These are phyloP conservation scores for Thelonectria blattea DNA, from an alignment of 2,329 filamentous ascomycete genomes.

Conservation along the genomic window DNA sequence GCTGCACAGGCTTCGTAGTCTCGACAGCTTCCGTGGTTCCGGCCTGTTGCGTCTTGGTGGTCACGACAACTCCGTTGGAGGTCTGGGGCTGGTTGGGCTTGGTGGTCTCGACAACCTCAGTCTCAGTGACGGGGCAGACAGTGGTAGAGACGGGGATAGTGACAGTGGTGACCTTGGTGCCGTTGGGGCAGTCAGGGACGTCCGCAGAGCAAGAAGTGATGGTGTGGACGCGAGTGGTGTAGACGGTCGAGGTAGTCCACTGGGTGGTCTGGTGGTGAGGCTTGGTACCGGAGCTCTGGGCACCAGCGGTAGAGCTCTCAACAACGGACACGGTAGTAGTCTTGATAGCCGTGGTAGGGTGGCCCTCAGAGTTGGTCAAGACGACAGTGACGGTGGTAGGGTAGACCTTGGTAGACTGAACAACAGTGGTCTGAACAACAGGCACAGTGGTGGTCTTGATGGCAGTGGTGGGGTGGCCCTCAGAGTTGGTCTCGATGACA, in stretches of 20 bases:
- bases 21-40: slow-evolving; percentile 12
- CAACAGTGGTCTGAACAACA: too few species aligned
- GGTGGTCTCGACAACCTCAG: not conserved
- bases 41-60: not conserved
- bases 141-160: slow-evolving; percentile 34
- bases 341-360: not conserved
- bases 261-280: slow-evolving; percentile 16
- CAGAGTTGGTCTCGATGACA: not conserved
- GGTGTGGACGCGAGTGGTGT: slow-evolving; percentile 31
- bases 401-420: not conserved
- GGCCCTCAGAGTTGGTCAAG: not conserved
- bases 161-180: slow-evolving; percentile 13
- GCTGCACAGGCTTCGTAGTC: slow-evolving; percentile 20
- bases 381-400: not conserved
- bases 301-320: not conserved
- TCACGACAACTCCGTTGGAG: not conserved
- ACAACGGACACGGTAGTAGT: slow-evolving; percentile 13
- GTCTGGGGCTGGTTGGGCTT: not conserved
- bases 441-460: not conserved
- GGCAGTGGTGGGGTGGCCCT: not conserved
- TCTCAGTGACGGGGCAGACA: slow-evolving; percentile 15
- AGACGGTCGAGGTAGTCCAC: slow-evolving; percentile 24
- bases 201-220: slow-evolving; percentile 23
- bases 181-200: slow-evolving; percentile 27
- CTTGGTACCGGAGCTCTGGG: too few species aligned